These are phyloP conservation scores for Saturnispora halmiae DNA, from an alignment of 805 yeast genomes.

Conservation along the genomic window DNA sequence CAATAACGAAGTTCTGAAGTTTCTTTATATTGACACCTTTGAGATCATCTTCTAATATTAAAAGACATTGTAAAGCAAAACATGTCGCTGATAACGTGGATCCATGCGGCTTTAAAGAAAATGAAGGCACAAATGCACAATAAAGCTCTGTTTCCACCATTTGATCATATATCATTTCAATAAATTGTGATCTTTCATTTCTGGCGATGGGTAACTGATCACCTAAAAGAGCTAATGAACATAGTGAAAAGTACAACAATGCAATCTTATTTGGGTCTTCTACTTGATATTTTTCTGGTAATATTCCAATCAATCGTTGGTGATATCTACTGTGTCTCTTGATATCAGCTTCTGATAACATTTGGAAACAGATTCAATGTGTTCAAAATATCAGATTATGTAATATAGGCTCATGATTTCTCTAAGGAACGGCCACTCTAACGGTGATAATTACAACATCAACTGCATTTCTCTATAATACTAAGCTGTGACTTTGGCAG, in stretches of 20 bases:
- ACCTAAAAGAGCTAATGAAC: conserved; percentile 44
- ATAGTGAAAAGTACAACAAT: conserved; percentile 58
- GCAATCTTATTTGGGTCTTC: conserved; percentile 67
- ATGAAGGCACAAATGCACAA: conserved; percentile 35
- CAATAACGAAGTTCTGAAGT: conserved; percentile 45
- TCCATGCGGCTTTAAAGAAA: background rate
- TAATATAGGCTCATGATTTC: too few species aligned
- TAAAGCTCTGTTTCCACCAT: conserved; percentile 28
- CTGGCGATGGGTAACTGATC: background rate
- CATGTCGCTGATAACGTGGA: conserved; percentile 47
- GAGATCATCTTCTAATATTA: conserved; percentile 40
- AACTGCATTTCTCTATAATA: too few species aligned
- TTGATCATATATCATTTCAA: conserved; percentile 40
- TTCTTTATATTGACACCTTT: conserved; percentile 31
- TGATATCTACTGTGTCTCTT: conserved; percentile 26
- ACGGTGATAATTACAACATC: too few species aligned
- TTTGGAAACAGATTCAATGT: too few species aligned
- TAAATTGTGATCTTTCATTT: conserved; percentile 17
- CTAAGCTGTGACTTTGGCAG: too few species aligned
- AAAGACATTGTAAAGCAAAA: conserved; percentile 55
- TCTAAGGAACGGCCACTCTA: too few species aligned
- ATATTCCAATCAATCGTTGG: conserved; percentile 23
- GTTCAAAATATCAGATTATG: too few species aligned
- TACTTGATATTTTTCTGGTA: conserved; percentile 43
- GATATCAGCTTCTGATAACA: conserved; percentile 11